These are phyloP conservation scores for Cystobasidium pallidum DNA, from an alignment of 1,284 basidiomycete genomes.

Conservation along the genomic window DNA sequence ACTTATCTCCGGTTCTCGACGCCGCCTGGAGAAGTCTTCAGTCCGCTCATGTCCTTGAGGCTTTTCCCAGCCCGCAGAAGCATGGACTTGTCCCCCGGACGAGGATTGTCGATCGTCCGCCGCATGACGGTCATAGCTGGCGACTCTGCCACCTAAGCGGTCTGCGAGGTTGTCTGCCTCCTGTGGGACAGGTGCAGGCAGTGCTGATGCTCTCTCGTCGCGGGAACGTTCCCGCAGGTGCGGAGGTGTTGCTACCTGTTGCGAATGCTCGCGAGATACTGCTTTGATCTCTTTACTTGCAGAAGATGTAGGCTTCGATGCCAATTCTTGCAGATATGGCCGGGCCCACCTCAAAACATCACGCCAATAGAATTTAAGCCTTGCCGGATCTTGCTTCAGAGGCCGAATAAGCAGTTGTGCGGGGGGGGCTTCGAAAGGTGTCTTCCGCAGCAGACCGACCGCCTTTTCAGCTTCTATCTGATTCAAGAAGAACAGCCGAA, in stretches of 20 bases:
- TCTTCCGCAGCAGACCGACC: background rate
- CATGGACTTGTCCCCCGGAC: too few species aligned
- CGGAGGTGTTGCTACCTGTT: background rate
- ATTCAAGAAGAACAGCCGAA: slow-evolving; percentile 10
- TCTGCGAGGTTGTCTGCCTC: slow-evolving; percentile 6
- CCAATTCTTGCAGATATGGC: background rate
- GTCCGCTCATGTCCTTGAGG: background rate
- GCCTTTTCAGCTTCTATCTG: slow-evolving; percentile 9
- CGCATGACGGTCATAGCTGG: background rate
- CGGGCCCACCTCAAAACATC: slow-evolving; percentile 8
- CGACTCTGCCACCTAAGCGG: background rate
- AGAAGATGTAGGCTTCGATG: background rate
- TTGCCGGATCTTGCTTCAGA: background rate
- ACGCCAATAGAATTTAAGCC: background rate
- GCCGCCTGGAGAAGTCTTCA: background rate
- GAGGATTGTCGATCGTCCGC: background rate
- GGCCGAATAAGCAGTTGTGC: slow-evolving; percentile 2
- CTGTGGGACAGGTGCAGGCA: background rate
- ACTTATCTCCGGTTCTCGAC: background rate
- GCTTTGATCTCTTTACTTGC: background rate
- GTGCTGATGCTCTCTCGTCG: background rate
- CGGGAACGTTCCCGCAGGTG: background rate
- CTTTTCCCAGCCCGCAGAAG: background rate
- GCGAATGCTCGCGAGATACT: background rate
- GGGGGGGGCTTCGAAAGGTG: slow-evolving; percentile 1